A percentile compares a stretch with the other conserved stretches of the same genome.
These are phyloP conservation scores for Stagonosporopsis chrysanthemi DNA, from an alignment of 2,329 filamentous ascomycete species.

Conservation along the genomic window DNA sequence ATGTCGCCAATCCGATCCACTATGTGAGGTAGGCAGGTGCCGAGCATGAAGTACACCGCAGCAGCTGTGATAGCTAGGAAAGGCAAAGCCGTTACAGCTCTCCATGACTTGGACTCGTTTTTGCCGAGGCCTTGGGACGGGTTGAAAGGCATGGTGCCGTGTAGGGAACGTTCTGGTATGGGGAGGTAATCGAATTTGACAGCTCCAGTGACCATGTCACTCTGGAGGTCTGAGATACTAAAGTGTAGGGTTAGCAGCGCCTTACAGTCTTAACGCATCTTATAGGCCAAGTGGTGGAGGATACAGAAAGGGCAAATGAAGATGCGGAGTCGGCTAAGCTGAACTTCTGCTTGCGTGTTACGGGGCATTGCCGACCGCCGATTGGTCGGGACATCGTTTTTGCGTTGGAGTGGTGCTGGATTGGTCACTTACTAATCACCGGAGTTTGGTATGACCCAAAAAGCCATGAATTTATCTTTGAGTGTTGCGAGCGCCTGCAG, in stretches of 20 bases:
- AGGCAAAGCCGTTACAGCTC: slow-evolving; percentile 17
- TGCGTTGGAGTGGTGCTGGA: no score
- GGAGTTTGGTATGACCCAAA: slow-evolving; percentile 16
- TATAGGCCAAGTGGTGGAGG: background rate
- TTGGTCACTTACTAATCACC: slow-evolving; percentile 21
- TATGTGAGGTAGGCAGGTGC: background rate
- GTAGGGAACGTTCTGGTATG: slow-evolving; percentile 17
- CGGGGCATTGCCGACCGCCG: background rate
- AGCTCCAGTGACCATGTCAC: slow-evolving; percentile 20
- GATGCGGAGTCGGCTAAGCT: slow-evolving; percentile 3
- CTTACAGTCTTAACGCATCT: background rate
- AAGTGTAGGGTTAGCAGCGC: background rate
- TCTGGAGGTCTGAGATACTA: slow-evolving; percentile 13
- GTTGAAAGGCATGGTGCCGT: slow-evolving; percentile 25
- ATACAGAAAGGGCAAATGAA: background rate
- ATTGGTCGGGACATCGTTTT: background rate
- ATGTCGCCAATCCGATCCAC: slow-evolving; percentile 11
- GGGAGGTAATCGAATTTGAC: slow-evolving; percentile 22
- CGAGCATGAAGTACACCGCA: slow-evolving; percentile 20
- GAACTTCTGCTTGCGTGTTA: slow-evolving; percentile 1
- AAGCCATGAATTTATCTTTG: slow-evolving; percentile 21
- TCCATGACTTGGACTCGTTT: slow-evolving; percentile 20
- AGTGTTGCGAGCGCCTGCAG: slow-evolving; percentile 20
- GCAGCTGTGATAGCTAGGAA: slow-evolving; percentile 17
- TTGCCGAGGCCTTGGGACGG: slow-evolving; percentile 23